Conservation (phyloP, 208 protist genomes). For the Tetramitus jugosus region DNA sequence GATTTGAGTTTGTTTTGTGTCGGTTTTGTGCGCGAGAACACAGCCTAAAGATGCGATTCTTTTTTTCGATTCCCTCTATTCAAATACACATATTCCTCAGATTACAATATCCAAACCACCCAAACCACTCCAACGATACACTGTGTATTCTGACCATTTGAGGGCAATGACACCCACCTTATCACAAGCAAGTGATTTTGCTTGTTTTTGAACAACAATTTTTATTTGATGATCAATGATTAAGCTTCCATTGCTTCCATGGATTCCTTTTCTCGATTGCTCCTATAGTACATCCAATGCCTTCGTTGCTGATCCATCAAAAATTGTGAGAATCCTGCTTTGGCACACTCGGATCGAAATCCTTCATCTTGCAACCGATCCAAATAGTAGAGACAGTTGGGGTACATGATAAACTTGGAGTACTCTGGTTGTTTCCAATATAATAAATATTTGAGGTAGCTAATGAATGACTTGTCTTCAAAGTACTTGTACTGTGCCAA, state of each 20-base stretch:
- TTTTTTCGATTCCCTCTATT: too few relatives aligned
- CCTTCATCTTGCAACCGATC: not conserved
- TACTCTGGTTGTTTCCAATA: constrained; percentile 35
- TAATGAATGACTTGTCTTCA: constrained; percentile 19
- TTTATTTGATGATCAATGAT: too few relatives aligned
- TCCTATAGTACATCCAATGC: not conserved
- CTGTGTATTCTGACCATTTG: too few relatives aligned
- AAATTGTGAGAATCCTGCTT: not conserved
- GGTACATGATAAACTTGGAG: constrained; percentile 17
- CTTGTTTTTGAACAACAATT: too few relatives aligned
- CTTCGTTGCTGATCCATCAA: not conserved
- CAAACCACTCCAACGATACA: too few relatives aligned
- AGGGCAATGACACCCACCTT: too few relatives aligned
- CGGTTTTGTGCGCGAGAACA: too few relatives aligned
- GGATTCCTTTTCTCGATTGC: not conserved
- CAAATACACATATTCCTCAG: too few relatives aligned
- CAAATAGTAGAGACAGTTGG: constrained; percentile 16
- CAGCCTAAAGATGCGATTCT: too few relatives aligned
- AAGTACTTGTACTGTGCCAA: constrained; percentile 25
- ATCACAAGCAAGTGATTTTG: too few relatives aligned
- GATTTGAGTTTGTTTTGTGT: too few relatives aligned
- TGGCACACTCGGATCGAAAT: constrained; percentile 5
- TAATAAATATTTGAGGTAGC: constrained; percentile 28
- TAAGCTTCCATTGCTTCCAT: not conserved
- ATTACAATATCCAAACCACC: too few relatives aligned